A percentile compares a stretch with the other conserved stretches of the same genome.
phyloP scores from a whole-genome alignment of 306 rosid genomes.

The Vicia faba region DNA sequence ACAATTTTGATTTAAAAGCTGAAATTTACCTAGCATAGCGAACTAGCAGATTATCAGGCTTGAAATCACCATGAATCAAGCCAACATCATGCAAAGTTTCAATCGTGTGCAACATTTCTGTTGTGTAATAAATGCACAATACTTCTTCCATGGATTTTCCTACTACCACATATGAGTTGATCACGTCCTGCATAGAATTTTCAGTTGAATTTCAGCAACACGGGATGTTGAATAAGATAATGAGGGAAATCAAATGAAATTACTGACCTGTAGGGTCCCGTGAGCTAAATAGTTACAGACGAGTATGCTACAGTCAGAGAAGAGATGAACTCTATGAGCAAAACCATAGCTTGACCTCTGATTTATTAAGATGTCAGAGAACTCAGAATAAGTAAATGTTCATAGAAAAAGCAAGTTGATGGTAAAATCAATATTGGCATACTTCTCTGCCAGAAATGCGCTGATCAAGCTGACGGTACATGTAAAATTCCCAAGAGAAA shows the following conservation, averaged over 20 bases:
- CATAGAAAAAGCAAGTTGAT: constrained; percentile 38
- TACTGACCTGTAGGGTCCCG: constrained; percentile 87
- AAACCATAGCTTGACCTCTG: constrained; percentile 90
- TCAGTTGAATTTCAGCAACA: constrained; percentile 32
- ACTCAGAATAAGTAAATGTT: constrained; percentile 44
- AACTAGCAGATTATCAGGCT: constrained; percentile 93
- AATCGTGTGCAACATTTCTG: constrained; percentile 85
- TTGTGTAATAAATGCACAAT: constrained; percentile 79
- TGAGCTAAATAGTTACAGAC: constrained; percentile 71
- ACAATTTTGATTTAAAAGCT: too few relatives aligned
- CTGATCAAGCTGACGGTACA: constrained; percentile 86
- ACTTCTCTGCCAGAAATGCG: constrained; percentile 70
- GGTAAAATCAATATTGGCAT: constrained; percentile 35
- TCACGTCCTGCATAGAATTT: constrained; percentile 69
- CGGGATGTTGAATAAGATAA: constrained; percentile 15
- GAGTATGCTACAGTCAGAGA: constrained; percentile 80
- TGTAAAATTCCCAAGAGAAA: constrained; percentile 93
- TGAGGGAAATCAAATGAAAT: constrained; percentile 22
- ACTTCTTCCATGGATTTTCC: constrained; percentile 91
- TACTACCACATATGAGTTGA: constrained; percentile 64
- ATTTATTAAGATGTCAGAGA: constrained; percentile 39
- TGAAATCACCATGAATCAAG: constrained; percentile 95
- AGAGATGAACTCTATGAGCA: constrained; percentile 72
- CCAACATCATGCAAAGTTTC: constrained; percentile 75
- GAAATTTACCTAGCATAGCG: constrained; percentile 75